phyloP scores from a whole-genome alignment of 345 rosid genomes.

The Brassica carinata region DNA sequence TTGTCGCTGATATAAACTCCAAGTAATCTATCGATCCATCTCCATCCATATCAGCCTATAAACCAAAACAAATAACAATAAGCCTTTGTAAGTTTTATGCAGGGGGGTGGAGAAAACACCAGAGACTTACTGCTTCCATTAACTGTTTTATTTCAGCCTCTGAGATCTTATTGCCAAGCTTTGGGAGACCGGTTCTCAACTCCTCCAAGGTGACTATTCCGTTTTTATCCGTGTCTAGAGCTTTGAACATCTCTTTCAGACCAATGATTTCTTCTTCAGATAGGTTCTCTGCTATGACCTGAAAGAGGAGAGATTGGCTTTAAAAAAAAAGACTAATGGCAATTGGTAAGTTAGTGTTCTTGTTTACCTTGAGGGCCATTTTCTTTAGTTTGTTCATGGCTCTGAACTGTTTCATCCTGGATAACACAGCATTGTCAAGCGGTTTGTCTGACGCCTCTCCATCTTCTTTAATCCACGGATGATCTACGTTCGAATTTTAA shows the following conservation, averaged over 20 bases:
- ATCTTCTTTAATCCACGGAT: constrained; percentile 91
- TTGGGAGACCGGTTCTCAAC: constrained; percentile 89
- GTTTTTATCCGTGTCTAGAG: constrained; percentile 88
- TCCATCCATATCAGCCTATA: constrained; percentile 94
- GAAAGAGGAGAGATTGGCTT: constrained; percentile 9
- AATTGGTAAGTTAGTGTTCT: neutral
- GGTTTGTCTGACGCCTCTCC: constrained; percentile 99
- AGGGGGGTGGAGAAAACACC: neutral
- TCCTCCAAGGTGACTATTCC: constrained; percentile 92
- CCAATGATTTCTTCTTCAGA: constrained; percentile 98
- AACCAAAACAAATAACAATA: neutral
- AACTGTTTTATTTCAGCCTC: constrained; percentile 88
- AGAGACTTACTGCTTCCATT: constrained; percentile 87
- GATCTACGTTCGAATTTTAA: constrained; percentile 60
- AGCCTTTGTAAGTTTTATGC: neutral
- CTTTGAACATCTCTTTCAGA: constrained; percentile 92
- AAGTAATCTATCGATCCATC: constrained; percentile 96
- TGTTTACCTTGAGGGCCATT: constrained; percentile 84
- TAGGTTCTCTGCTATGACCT: constrained; percentile 96
- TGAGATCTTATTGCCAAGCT: constrained; percentile 84
- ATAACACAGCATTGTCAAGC: constrained; percentile 87
- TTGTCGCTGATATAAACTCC: constrained; percentile 94
- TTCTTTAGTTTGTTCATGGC: constrained; percentile 99
- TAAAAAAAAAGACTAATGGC: neutral
- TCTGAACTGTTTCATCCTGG: constrained; percentile 97